Evolutionary conservation across 164 flowering plant genomes (phyloP).

Genomic region (Umbilicus rupestris): DNA sequence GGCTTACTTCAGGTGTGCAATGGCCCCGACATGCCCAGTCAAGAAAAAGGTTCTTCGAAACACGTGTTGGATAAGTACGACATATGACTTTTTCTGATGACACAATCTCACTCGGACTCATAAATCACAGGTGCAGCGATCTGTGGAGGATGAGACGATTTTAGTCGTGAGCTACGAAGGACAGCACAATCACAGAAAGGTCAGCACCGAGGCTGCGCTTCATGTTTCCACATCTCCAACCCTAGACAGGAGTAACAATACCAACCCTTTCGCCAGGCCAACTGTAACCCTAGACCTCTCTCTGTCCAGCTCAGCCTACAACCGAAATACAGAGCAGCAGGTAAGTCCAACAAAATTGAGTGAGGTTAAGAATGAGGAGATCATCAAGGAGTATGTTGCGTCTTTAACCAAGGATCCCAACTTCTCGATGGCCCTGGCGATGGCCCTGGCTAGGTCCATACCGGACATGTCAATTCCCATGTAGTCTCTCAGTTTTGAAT

Average conservation of each 20-base stretch:
- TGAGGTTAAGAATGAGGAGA: conserved; percentile 15
- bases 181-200: neutral
- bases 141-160: conserved; percentile 4
- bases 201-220: neutral
- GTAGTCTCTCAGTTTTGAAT: neutral
- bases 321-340: neutral
- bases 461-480: neutral
- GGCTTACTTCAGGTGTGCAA: conserved; percentile 63
- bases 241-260: neutral
- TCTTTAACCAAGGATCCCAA: conserved; percentile 53
- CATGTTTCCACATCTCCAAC: neutral
- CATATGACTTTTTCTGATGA: no score
- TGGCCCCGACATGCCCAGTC: conserved; percentile 60
- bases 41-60: conserved; percentile 78
- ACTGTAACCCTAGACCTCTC: conserved; percentile 1
- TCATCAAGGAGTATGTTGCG: conserved; percentile 51
- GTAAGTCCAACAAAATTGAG: conserved; percentile 14
- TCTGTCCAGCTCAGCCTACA: neutral
- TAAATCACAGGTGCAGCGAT: neutral
- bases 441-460: conserved; percentile 25
- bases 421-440: conserved; percentile 51
- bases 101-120: no score
- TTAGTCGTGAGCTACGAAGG: conserved; percentile 6
- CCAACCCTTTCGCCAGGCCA: neutral
- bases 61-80: no score